These are phyloP conservation scores for Penicillium palitans DNA, from an alignment of 2,329 filamentous ascomycete species.

Conservation along the genomic window DNA sequence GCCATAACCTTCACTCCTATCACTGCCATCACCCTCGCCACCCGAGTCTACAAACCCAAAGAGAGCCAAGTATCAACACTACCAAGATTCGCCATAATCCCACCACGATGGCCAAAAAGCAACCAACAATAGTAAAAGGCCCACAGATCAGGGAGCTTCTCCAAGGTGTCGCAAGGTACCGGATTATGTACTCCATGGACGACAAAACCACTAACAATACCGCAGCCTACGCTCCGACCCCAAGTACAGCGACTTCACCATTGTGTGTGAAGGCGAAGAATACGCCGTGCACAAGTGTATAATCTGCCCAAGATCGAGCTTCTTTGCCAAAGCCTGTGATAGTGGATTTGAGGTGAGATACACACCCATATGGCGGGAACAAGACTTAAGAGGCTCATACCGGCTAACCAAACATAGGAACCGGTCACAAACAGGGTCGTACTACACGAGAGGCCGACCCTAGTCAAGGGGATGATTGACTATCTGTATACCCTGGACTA, in stretches of 20 bases:
- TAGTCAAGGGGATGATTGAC: neutral
- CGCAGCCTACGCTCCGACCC: neutral
- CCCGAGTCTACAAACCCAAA: neutral
- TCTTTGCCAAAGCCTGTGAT: neutral
- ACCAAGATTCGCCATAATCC: neutral
- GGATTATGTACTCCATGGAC: no score
- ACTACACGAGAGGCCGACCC: neutral
- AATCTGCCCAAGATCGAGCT: neutral
- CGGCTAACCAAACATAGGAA: neutral
- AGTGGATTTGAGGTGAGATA: neutral
- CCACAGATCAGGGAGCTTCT: neutral
- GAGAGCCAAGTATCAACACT: neutral
- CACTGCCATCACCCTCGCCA: no score
- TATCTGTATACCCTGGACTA: neutral
- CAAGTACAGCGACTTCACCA: neutral
- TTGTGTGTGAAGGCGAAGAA: neutral
- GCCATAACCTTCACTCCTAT: no score
- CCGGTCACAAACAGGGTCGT: neutral
- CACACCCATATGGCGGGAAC: neutral
- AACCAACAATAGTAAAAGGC: neutral
- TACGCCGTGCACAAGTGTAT: neutral
- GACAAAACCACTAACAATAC: neutral
- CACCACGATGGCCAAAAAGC: neutral
- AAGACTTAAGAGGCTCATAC: neutral
- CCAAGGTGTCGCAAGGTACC: neutral